Evolutionary conservation across 1,284 basidiomycete species (phyloP), one percentile per base, ranked within the genome.

Genomic region (Tranzscheliella williamsii): DNA sequence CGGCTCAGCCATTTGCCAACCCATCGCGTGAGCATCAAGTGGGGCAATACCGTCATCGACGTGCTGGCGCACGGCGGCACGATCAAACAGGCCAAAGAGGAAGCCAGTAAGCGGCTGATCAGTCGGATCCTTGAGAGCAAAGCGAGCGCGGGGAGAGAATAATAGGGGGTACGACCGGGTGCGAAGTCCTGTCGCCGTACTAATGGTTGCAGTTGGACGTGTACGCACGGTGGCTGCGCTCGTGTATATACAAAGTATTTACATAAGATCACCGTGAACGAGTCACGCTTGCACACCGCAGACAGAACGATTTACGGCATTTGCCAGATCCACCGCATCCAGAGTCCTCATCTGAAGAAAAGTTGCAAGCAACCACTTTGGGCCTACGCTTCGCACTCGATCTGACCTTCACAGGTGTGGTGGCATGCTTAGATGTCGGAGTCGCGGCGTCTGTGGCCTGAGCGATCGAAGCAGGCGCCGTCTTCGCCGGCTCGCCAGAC

Each of bases 271-370:
- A 33, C 8, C 9, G 9, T 16, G 9, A 9, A 33, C 11, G 3
- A 18, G 38, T 13, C 46, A 54, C 24, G 23, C 35, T 38, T 3
- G 32, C 58, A 30, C 60, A 63, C 20, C 30, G 18, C 27, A 63
- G 44, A 38, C 61, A 65, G 23, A 65, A 65, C 2, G 55, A 43
- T 29, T 65, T 66, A 4, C 16, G 42, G 27, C 57, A 67, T 27
- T 22, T 38, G 1, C 17, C 33, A 11, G 50, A 38, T 4, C 60
- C 60, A 3, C 53, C 52, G 32, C 58, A 62, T 24, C 12, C 2
- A 13, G 16, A 21, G n/a, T 33, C 35, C 17, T 30, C 23, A n/a
- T 1, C 21, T 15, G 17, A 35, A 8, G 21, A 18, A n/a, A 17
- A 37, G 23, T 4, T n/a, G n/a, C n/a, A n/a, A n/a, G n/a, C n/a